Percentiles rank a stretch among this genome's conserved stretches.
Evolutionary conservation across 169 alveolate genomes (phyloP).

Genomic region (Eimeria brunetti): DNA sequence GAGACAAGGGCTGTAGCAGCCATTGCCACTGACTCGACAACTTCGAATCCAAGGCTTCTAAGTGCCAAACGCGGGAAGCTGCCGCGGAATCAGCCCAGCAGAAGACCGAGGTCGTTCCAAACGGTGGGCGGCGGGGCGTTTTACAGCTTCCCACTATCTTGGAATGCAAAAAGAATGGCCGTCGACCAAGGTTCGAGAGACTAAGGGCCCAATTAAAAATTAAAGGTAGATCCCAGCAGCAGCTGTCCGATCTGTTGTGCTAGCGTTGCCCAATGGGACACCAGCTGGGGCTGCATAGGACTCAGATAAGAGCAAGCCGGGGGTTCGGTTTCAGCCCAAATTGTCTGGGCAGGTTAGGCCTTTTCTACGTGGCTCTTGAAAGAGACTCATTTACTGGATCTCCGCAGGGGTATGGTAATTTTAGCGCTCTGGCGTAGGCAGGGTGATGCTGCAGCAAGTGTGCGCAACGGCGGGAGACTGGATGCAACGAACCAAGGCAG

Average conservation of each 20-base stretch:
- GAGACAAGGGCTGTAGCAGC: not conserved
- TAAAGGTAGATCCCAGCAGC: not conserved
- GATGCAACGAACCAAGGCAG: not conserved
- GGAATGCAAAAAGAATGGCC: not conserved
- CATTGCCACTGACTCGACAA: not conserved
- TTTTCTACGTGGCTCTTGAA: not conserved
- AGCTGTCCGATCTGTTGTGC: not conserved
- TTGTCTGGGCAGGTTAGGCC: not conserved
- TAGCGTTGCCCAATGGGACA: constrained; percentile 19
- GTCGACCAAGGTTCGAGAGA: not conserved
- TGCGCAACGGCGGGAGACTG: constrained; percentile 23
- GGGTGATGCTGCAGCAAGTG: not conserved
- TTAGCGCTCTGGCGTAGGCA: not conserved
- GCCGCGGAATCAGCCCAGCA: not conserved
- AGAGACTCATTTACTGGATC: not conserved
- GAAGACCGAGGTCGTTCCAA: not conserved
- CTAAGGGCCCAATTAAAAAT: not conserved
- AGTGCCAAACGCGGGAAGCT: not conserved
- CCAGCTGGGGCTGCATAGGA: constrained; percentile 10
- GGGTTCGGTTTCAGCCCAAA: not conserved
- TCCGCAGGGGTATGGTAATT: not conserved
- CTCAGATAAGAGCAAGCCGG: not conserved
- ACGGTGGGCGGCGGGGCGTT: not conserved
- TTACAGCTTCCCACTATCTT: not conserved
- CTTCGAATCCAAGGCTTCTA: not conserved